Conservation (phyloP, 306 rosid species). For the Quercus rubra region DNA sequence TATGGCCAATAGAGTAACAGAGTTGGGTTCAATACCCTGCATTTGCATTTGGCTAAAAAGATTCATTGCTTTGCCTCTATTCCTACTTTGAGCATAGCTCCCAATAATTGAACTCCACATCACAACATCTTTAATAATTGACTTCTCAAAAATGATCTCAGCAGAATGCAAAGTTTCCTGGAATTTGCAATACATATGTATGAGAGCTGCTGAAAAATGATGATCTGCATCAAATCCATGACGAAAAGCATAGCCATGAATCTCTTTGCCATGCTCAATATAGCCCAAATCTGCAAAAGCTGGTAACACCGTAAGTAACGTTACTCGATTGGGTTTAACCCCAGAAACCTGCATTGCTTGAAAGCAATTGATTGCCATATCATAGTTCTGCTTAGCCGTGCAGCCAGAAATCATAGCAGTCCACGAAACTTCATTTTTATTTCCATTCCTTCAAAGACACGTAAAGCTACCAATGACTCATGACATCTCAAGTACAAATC, state of each 20-base stretch:
- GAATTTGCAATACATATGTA: constrained; percentile 46
- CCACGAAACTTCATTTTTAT: constrained; percentile 69
- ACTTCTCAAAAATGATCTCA: constrained; percentile 41
- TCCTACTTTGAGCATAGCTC: constrained; percentile 46
- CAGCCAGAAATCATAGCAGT: constrained; percentile 64
- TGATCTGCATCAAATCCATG: constrained; percentile 43
- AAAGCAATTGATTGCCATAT: constrained; percentile 37
- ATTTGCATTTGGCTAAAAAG: constrained; percentile 48
- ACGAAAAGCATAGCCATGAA: constrained; percentile 55
- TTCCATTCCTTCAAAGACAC: constrained; percentile 45
- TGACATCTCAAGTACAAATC: constrained; percentile 55
- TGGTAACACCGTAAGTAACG: constrained; percentile 41
- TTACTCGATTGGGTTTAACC: constrained; percentile 55
- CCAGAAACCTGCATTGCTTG: constrained; percentile 54
- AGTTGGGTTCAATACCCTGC: constrained; percentile 51
- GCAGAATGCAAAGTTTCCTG: constrained; percentile 41
- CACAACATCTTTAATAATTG: constrained; percentile 52
- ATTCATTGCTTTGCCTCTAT: constrained; percentile 42
- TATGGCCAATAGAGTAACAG: constrained; percentile 50
- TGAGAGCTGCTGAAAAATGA: constrained; percentile 53
- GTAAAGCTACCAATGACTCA: constrained; percentile 37
- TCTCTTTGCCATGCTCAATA: constrained; percentile 46
- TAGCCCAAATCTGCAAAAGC: constrained; percentile 47
- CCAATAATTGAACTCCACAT: constrained; percentile 63
- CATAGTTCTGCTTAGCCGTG: constrained; percentile 25